These are phyloP conservation scores for Paramecium biaurelia DNA, from an alignment of 73 alveolate species.

Conservation along the genomic window DNA sequence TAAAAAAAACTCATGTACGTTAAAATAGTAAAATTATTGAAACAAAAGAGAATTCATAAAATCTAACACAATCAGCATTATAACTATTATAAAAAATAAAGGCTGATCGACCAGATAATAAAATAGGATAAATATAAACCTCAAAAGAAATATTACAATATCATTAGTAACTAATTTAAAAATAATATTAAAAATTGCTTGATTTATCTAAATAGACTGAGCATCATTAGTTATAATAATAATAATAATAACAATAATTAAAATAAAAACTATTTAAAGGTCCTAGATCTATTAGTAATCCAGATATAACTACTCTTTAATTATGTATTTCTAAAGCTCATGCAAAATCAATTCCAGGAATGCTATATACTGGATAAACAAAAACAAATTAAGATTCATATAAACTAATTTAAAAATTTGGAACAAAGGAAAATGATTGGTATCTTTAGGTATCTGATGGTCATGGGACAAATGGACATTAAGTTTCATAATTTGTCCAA, in stretches of 20 bases:
- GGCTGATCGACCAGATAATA: not conserved
- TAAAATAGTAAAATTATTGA: conserved; percentile 37
- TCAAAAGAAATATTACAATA: conserved; percentile 33
- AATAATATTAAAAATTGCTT: conserved; percentile 20
- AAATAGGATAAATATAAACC: not conserved
- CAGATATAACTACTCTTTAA: not conserved
- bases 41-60: conserved; percentile 15
- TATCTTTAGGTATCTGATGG: conserved; percentile 57
- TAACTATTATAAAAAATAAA: not conserved
- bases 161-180: not conserved
- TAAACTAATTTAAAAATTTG: conserved; percentile 8
- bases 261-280: conserved; percentile 26
- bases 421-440: conserved; percentile 50
- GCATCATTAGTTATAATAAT: not conserved
- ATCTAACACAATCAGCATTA: conserved; percentile 30
- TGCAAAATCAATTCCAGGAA: conserved; percentile 38
- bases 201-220: not conserved
- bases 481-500: conserved; percentile 36
- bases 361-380: conserved; percentile 28
- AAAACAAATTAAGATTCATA: conserved; percentile 50
- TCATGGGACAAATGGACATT: conserved; percentile 63
- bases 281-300: conserved; percentile 25
- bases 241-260: not conserved
- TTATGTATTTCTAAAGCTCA: not conserved
- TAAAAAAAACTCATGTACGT: conserved; percentile 37